These are phyloP conservation scores for Letharia lupina DNA, from an alignment of 495 filamentous ascomycete species.

Conservation along the genomic window DNA sequence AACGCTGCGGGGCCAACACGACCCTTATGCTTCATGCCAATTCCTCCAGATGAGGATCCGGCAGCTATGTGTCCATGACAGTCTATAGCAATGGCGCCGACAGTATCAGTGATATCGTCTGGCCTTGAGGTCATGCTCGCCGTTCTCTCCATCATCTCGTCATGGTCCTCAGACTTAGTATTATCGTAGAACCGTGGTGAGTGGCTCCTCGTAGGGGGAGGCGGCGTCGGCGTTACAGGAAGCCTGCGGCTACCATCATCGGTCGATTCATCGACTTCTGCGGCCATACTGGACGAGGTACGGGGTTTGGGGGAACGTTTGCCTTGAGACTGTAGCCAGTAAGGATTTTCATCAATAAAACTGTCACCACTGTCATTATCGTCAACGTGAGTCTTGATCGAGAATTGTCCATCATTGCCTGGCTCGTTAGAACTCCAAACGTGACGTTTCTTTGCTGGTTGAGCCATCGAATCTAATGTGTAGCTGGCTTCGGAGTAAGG, in stretches of 20 bases:
- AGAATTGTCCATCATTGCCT: conserved; percentile 42
- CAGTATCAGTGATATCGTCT: conserved; percentile 75
- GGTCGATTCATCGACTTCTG: background rate
- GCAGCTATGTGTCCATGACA: conserved; percentile 79
- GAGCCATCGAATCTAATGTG: background rate
- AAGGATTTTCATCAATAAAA: conserved; percentile 17
- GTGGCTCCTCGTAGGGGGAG: conserved; percentile 13
- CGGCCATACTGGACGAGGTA: background rate
- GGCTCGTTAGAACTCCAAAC: conserved; percentile 14
- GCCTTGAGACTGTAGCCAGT: conserved; percentile 1
- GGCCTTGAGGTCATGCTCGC: conserved; percentile 9
- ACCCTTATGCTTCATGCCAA: conserved; percentile 93
- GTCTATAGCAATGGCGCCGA: conserved; percentile 91
- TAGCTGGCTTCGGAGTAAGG: background rate
- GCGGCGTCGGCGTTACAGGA: background rate
- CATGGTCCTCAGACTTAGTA: background rate
- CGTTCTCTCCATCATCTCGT: background rate
- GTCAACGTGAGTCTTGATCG: conserved; percentile 30
- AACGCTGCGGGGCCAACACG: conserved; percentile 87
- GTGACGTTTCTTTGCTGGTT: conserved; percentile 1
- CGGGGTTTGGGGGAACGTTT: background rate
- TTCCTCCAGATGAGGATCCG: conserved; percentile 96
- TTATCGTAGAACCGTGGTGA: background rate
- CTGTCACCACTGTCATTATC: conserved; percentile 24
- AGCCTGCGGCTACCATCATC: conserved; percentile 5